Evolutionary conservation across 345 rosid species (phyloP), one percentile per base, ranked within the genome.

Genomic region (Ricinus communis): DNA sequence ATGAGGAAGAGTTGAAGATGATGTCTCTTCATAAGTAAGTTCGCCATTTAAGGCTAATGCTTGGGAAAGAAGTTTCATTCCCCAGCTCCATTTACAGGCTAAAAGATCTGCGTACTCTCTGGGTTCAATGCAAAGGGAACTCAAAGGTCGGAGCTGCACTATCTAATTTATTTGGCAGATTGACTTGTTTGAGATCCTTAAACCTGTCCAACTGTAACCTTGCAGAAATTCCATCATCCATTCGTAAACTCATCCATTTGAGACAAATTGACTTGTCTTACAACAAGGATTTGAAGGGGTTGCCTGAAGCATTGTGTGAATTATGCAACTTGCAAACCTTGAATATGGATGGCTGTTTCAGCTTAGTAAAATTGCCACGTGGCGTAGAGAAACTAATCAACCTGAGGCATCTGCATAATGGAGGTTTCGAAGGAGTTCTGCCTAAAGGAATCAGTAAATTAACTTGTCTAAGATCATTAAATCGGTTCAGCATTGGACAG

Each of bases 401-500:
- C 47, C 36, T 61, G 46, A 38, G 47, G 65, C 65, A 61, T 61
- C 18, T 61, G 16, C 1, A 33, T 13, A 61, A 61, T 10, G 27
- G 27, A 33, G 46, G 65, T n/a, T n/a, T n/a, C n/a, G 27, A 61
- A 61, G 46, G 47, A 61, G 65, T 38, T 11, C 12, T 61, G n/a
- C 65, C 65, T 5, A n/a, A 61, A 61, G 65, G 46, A n/a, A 38
- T 61, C 46, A n/a, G 65, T 25, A 61, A 46, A 61, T 19, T 61
- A 38, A 33, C 14, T n/a, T 33, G 65, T 36, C 28, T 61, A 0
- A 61, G 65, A 19, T 36, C 65, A 36, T 61, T 61, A 61, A 21
- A 61, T 4, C 27, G 47, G 46, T 61, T 61, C n/a, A n/a, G 5
- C 16, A 61, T 36, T 38, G 65, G 65, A 22, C 22, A 19, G n/a